These are phyloP conservation scores for Psophocarpus tetragonolobus DNA, from an alignment of 306 rosid genomes.

Conservation along the genomic window DNA sequence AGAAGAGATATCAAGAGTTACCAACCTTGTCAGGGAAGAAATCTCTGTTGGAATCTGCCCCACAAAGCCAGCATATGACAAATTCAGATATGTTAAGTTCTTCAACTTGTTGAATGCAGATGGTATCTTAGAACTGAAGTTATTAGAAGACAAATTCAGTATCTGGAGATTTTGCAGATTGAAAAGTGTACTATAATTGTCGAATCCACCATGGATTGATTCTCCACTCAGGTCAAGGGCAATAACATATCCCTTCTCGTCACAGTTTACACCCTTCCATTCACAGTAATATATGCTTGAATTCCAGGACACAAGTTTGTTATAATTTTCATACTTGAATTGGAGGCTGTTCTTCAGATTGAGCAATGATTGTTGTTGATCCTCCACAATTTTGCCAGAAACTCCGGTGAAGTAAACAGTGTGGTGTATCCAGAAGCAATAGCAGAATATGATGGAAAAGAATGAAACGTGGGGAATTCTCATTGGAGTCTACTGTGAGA, in stretches of 20 bases:
- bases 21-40: conserved; percentile 39
- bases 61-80: conserved; percentile 42
- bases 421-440: not conserved
- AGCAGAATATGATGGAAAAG: conserved; percentile 28
- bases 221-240: conserved; percentile 39
- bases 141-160: conserved; percentile 32
- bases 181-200: conserved; percentile 43
- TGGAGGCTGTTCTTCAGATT: conserved; percentile 22
- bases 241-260: conserved; percentile 30
- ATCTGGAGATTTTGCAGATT: conserved; percentile 34
- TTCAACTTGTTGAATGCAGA: conserved; percentile 24
- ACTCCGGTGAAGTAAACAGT: not conserved
- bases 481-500: conserved; percentile 10
- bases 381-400: not conserved
- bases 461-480: conserved; percentile 3
- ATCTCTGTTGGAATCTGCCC: conserved; percentile 43
- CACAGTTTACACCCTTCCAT: conserved; percentile 38
- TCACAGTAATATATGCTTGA: conserved; percentile 20
- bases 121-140: conserved; percentile 33
- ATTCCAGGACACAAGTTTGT: conserved; percentile 38
- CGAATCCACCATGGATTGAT: conserved; percentile 28
- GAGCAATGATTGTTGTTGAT: conserved; percentile 10
- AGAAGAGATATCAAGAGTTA: conserved; percentile 43
- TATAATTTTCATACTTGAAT: not conserved
- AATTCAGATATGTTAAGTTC: conserved; percentile 33